phyloP scores from a whole-genome alignment of 139 green algal species.

The Ostreobium quekettii region DNA sequence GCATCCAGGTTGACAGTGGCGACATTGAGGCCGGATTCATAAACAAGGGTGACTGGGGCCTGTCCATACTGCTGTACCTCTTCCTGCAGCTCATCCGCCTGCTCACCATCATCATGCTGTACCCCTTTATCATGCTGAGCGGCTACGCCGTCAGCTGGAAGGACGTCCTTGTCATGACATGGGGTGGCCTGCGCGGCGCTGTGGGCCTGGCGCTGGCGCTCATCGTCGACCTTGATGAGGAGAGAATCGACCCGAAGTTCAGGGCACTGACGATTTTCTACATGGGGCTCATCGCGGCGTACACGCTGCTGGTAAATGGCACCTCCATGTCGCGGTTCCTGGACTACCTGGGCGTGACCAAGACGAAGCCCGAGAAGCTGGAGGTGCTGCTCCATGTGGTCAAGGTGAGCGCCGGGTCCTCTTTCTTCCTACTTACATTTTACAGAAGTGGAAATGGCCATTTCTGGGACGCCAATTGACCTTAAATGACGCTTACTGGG shows the following conservation, averaged over 20 bases:
- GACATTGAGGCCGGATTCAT: too few species aligned
- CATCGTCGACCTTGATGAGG: constrained; percentile 39
- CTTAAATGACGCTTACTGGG: too few species aligned
- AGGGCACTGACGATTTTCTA: constrained; percentile 39
- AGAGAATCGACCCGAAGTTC: constrained; percentile 23
- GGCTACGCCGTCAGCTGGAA: constrained; percentile 41
- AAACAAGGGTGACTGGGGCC: constrained; percentile 30
- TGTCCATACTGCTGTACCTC: constrained; percentile 37
- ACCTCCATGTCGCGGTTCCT: constrained; percentile 25
- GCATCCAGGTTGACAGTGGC: too few species aligned
- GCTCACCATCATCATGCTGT: constrained; percentile 35
- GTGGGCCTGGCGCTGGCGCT: constrained; percentile 53
- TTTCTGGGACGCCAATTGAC: too few species aligned
- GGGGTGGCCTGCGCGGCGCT: constrained; percentile 51
- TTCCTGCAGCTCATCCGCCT: constrained; percentile 38
- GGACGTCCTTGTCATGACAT: constrained; percentile 41
- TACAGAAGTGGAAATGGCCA: too few species aligned
- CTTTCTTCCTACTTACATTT: too few species aligned
- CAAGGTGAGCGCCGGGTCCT: too few species aligned
- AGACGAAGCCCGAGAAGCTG: constrained; percentile 24
- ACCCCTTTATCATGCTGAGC: constrained; percentile 32
- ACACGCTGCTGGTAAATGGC: constrained; percentile 33
- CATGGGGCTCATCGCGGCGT: constrained; percentile 30
- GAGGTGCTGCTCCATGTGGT: constrained; percentile 27
- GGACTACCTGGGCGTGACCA: constrained; percentile 20